phyloP scores from a whole-genome alignment of 129 eudicot species.

The Helichrysum umbraculigerum region DNA sequence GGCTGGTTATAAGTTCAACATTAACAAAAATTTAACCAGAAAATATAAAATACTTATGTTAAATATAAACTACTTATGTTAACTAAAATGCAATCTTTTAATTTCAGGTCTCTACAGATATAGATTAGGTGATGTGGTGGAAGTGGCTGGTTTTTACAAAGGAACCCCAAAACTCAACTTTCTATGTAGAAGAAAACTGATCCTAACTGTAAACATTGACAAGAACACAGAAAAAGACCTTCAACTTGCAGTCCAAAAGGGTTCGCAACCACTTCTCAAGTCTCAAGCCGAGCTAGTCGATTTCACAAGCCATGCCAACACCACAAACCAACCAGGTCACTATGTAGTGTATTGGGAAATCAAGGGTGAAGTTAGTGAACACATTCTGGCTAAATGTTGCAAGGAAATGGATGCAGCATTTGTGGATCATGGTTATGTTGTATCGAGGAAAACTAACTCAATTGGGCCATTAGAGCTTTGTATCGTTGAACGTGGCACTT shows the following conservation, averaged over 20 bases:
- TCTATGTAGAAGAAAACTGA: constrained; percentile 78
- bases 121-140: constrained; percentile 85
- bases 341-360: constrained; percentile 88
- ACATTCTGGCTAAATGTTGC: constrained; percentile 58
- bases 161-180: constrained; percentile 72
- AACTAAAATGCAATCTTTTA: not conserved
- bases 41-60: not conserved
- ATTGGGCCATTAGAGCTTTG: constrained; percentile 83
- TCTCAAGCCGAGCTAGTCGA: constrained; percentile 65
- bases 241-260: constrained; percentile 70
- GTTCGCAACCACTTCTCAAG: constrained; percentile 51
- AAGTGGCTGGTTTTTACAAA: constrained; percentile 68
- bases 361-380: constrained; percentile 58
- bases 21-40: too few species aligned
- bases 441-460: constrained; percentile 60
- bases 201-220: constrained; percentile 76
- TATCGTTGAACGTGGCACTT: constrained; percentile 74
- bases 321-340: constrained; percentile 66
- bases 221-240: constrained; percentile 92
- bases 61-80: not conserved
- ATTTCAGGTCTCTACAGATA: constrained; percentile 79
- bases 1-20: too few species aligned
- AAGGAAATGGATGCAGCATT: constrained; percentile 73
- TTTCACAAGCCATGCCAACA: constrained; percentile 87
- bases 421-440: constrained; percentile 80